Base-by-base conservation (phyloP, 805 yeast species). In the Candida sithepensis region DNA sequence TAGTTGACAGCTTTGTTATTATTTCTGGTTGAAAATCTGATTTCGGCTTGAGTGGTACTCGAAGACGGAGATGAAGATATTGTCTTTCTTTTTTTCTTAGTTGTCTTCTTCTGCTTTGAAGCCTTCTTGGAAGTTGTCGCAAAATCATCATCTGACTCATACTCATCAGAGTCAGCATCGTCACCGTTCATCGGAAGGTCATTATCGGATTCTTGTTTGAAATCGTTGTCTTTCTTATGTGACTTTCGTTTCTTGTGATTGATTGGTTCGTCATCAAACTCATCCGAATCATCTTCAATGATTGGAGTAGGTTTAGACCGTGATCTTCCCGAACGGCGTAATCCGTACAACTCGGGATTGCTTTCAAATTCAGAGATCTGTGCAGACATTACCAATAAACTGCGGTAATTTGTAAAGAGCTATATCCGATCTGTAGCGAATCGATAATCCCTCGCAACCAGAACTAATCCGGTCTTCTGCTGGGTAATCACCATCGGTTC, bases 341-440 rank as follows among this genome's bases (percentile, higher is more conserved):
- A 71, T 1, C 96, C 96, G 57, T 87, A 87, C n/a, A 87, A 71
- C 60, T 85, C 95, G 1, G 96, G 95, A 62, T 86, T 82, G 43
- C 71, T 76, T 46, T 78, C 72, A 16, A 84, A 77, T 49, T 83
- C 90, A 6, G 59, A 47, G 26, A 63, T 52, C 32, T 51, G 60
- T 9, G 53, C 42, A 14, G 59, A 49, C 61, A 58, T 60, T 19
- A 9, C 38, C 10, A 3, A 30, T 41, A 30, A 30, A 14, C n/a
- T n/a, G n/a, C n/a, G n/a, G n/a, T n/a, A n/a, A 30, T 12, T 12
- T 12, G 5, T 30, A 6, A 30, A 30, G 34, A n/a, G 34, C 14
- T 30, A 14, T 4, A 14, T 30, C 34, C 14, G 16, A 30, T 30
- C 34, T 30, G 14, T 4, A 30, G 4, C 14, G 34, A 10, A 9